These are phyloP conservation scores for Hanseniaspora pseudoguilliermondii DNA, from an alignment of 805 yeast genomes.

Conservation along the genomic window DNA sequence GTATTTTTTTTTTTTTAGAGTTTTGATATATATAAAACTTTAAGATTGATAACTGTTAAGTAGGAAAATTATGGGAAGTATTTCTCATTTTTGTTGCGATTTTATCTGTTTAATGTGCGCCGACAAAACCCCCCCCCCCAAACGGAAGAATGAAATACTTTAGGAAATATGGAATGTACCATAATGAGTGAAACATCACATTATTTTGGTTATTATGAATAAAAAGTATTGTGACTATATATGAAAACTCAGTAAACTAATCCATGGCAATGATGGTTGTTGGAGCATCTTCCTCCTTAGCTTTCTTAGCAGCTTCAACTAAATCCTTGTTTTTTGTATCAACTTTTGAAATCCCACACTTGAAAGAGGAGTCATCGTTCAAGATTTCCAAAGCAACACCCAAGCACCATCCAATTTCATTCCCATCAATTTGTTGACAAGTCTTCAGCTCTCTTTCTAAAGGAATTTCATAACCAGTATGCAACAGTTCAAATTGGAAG, in stretches of 20 bases:
- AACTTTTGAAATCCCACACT: conserved; percentile 1
- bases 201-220: background rate
- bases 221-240: background rate
- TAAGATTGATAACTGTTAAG: too few species aligned
- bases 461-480: conserved; percentile 95
- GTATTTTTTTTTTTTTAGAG: background rate
- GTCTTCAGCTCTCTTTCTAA: conserved; percentile 78
- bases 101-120: too few species aligned
- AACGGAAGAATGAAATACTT: too few species aligned
- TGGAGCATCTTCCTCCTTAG: background rate
- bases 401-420: conserved; percentile 96
- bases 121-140: too few species aligned
- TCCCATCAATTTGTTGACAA: conserved; percentile 75
- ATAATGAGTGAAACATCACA: too few species aligned
- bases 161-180: too few species aligned
- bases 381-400: conserved; percentile 92
- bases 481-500: conserved; percentile 78
- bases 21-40: background rate
- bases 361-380: conserved; percentile 33
- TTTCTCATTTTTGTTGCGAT: too few species aligned
- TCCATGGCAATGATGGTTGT: background rate
- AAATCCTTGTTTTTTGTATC: background rate
- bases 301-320: background rate
- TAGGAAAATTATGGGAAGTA: too few species aligned
- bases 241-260: background rate